These are phyloP conservation scores for Solanum dulcamara DNA, from an alignment of 257 asterid genomes.

Conservation along the genomic window DNA sequence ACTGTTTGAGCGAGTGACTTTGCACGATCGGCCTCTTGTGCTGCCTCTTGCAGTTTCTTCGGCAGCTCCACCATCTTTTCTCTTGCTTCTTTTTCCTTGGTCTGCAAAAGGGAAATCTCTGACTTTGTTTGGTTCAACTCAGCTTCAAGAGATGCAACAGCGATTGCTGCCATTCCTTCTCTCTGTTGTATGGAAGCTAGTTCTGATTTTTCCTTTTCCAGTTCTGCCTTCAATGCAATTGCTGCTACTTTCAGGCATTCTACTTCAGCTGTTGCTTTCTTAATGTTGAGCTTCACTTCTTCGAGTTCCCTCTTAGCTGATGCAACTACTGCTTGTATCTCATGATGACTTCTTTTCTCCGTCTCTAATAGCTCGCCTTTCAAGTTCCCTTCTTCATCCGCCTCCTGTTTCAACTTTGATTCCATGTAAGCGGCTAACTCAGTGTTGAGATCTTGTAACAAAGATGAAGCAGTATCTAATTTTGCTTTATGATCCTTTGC, in stretches of 20 bases:
- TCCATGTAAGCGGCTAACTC: constrained; percentile 84
- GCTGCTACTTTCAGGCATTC: constrained; percentile 41
- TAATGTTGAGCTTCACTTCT: constrained; percentile 45
- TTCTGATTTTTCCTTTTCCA: constrained; percentile 43
- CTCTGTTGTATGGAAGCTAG: constrained; percentile 37
- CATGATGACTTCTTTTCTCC: constrained; percentile 32
- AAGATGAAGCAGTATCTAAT: constrained; percentile 42
- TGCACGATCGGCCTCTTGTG: constrained; percentile 38
- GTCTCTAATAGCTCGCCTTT: constrained; percentile 22
- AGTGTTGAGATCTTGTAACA: constrained; percentile 48
- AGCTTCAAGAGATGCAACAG: constrained; percentile 51
- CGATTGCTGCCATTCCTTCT: constrained; percentile 61
- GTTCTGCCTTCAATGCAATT: constrained; percentile 27
- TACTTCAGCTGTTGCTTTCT: constrained; percentile 41
- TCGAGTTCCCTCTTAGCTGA: constrained; percentile 63
- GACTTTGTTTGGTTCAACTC: constrained; percentile 37
- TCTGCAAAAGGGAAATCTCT: constrained; percentile 29
- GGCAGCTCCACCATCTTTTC: constrained; percentile 50
- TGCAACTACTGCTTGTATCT: constrained; percentile 37
- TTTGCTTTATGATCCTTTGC: constrained; percentile 59
- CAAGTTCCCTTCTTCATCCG: constrained; percentile 19
- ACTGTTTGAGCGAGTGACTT: constrained; percentile 27
- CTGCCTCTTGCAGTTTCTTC: constrained; percentile 43
- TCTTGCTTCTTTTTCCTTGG: constrained; percentile 39
- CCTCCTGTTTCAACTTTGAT: constrained; percentile 26